These are phyloP conservation scores for Isabelozyma gotoi DNA, from an alignment of 805 yeast species.

Conservation along the genomic window DNA sequence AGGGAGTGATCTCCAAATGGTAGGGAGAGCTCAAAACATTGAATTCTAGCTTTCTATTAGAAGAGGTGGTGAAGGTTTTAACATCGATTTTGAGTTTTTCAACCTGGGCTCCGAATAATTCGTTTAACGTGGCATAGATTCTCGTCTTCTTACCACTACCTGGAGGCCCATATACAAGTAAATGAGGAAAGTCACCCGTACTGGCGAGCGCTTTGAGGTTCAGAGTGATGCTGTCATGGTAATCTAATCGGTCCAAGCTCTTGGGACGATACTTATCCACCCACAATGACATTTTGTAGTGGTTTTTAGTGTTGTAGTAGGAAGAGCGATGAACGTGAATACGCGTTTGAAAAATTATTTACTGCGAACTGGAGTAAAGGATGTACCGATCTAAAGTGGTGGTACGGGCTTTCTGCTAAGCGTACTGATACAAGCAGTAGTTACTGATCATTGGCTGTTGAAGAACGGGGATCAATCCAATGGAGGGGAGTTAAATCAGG, in stretches of 20 bases:
- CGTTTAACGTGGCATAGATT: conserved; percentile 72
- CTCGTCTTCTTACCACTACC: conserved; percentile 98
- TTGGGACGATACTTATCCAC: conserved; percentile 91
- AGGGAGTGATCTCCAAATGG: conserved; percentile 93
- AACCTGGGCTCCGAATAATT: conserved; percentile 79
- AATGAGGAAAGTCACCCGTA: conserved; percentile 89
- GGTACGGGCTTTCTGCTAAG: too few species aligned
- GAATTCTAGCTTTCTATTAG: conserved; percentile 80
- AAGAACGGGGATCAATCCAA: too few species aligned
- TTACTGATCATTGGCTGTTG: too few species aligned
- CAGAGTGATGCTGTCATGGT: conserved; percentile 62
- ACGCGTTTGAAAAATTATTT: too few species aligned
- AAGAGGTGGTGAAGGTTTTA: conserved; percentile 72
- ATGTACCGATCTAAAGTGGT: too few species aligned
- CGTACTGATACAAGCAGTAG: too few species aligned
- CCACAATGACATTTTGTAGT: conserved; percentile 79
- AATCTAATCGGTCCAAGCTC: conserved; percentile 60
- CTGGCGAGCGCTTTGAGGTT: conserved; percentile 59
- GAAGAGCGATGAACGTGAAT: background rate
- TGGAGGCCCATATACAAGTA: conserved; percentile 89
- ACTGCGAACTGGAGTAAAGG: too few species aligned
- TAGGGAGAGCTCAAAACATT: conserved; percentile 89
- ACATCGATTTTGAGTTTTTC: conserved; percentile 84
- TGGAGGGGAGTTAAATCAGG: too few species aligned
- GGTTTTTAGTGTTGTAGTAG: background rate